phyloP scores from a whole-genome alignment of 192 early-diverging fungal genomes.

The Podila horticola region DNA sequence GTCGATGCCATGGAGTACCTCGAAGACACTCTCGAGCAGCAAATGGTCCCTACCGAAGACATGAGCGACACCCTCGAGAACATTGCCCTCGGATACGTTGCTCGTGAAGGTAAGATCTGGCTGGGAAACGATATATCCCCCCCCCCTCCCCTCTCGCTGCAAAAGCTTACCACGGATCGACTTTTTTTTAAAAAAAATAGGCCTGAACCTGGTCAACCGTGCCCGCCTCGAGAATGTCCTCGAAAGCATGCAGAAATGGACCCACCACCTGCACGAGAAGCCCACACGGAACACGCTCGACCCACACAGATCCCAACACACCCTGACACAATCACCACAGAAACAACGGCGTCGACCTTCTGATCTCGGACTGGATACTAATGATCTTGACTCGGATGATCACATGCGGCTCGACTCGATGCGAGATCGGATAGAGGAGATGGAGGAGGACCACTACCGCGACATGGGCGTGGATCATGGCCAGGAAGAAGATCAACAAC shows the following conservation, averaged over 20 bases:
- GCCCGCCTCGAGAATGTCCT: slow-evolving; percentile 37
- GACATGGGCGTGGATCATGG: slow-evolving; percentile 9
- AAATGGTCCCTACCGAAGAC: slow-evolving; percentile 49
- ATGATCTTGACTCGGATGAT: slow-evolving; percentile 4
- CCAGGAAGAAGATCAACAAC: slow-evolving; percentile 8
- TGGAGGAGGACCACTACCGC: slow-evolving; percentile 51
- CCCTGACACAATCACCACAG: neutral
- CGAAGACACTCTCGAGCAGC: slow-evolving; percentile 61
- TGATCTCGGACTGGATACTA: slow-evolving; percentile 15
- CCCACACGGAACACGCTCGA: slow-evolving; percentile 43
- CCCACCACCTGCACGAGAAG: slow-evolving; percentile 40
- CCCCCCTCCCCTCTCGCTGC: too few species aligned
- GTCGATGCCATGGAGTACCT: slow-evolving; percentile 77
- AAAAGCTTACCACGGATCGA: neutral
- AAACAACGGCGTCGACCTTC: slow-evolving; percentile 4
- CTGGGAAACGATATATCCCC: too few species aligned
- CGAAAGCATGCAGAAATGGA: slow-evolving; percentile 51
- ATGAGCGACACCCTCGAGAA: slow-evolving; percentile 71
- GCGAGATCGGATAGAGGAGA: slow-evolving; percentile 59
- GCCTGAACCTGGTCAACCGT: slow-evolving; percentile 27
- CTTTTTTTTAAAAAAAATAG: neutral
- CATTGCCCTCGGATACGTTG: slow-evolving; percentile 76
- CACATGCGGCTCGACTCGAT: slow-evolving; percentile 58
- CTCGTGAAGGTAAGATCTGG: slow-evolving; percentile 68
- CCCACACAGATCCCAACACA: slow-evolving; percentile 34